phyloP scores from a whole-genome alignment of 768 basidiomycete genomes.

The Mrakia gelida region DNA sequence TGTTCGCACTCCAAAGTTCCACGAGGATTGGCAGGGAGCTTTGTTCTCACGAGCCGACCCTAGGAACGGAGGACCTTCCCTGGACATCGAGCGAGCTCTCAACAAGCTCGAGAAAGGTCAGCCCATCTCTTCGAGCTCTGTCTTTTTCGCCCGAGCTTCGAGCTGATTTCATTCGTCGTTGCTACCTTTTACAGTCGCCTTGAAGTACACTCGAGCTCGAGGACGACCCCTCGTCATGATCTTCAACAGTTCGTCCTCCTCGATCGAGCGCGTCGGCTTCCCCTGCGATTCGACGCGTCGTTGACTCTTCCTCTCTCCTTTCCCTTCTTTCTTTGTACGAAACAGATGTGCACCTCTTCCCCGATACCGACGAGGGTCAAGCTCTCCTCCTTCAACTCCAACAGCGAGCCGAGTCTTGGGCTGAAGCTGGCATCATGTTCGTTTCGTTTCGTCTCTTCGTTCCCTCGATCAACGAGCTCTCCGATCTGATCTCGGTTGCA shows the following conservation, averaged over 20 bases:
- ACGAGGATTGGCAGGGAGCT: constrained; percentile 42
- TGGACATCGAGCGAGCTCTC: constrained; percentile 77
- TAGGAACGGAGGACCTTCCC: constrained; percentile 60
- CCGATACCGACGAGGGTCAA: constrained; percentile 68
- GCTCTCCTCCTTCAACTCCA: constrained; percentile 81
- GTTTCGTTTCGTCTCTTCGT: background rate
- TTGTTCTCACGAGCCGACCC: constrained; percentile 32
- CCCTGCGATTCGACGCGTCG: background rate
- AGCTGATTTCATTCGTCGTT: background rate
- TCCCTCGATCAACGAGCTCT: background rate
- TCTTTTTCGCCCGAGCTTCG: background rate
- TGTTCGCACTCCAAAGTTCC: background rate
- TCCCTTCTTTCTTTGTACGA: background rate
- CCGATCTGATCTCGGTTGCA: background rate
- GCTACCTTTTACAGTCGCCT: constrained; percentile 53
- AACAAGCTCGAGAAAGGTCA: constrained; percentile 64
- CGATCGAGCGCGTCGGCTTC: too few relatives aligned
- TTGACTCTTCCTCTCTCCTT: background rate
- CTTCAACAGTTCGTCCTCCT: constrained; percentile 63
- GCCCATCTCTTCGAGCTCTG: background rate
- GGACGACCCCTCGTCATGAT: constrained; percentile 71
- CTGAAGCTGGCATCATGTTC: constrained; percentile 50
- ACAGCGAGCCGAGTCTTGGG: constrained; percentile 80
- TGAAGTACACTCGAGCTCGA: constrained; percentile 56
- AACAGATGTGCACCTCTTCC: constrained; percentile 44